Base-by-base conservation (phyloP, 306 rosid genomes). In the Castanospermum australe region DNA sequence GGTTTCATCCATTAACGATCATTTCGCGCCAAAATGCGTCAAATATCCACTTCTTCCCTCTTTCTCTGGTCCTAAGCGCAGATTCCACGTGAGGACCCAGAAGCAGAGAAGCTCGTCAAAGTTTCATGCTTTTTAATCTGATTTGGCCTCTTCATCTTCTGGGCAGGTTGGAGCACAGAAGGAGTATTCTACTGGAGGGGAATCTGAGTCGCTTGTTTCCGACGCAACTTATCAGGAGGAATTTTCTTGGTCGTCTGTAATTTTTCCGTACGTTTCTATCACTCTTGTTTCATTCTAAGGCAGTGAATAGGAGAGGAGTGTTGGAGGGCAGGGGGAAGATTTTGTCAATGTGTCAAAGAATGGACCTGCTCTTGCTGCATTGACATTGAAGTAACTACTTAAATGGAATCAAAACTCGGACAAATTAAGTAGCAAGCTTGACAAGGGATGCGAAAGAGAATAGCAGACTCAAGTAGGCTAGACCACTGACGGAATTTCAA, bases 181-280 rank as follows among this genome's bases (percentile, higher is more conserved):
- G 61, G 92, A 71, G 55, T 82, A 83, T 70, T 78, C 91, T 79
- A 76, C 91, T 3, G 96, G 89, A 70, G 91, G 81, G 52, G 79
- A 80, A 67, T 68, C 87, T 0, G 83, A 86, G 71, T 79, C 92
- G 81, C 67, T 73, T 87, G 87, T 68, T 54, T 74, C 94, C 68
- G 95, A 87, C 30, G 83, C 90, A 57, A 64, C 84, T 12, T 14
- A 45, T 38, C 81, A 65, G 33, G 99, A 95, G 71, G 74, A 91
- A 5, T 92, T 86, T 73, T 85, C 96, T 55, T 92, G 92, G 99
- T 25, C 73, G 73, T 92, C 97, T 74, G 94, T 88, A 6, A 85
- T 95, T 76, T 44, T 92, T 52, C 99, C 99, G 99, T 95, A 86
- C 33, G 97, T 87, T 78, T 84, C 64, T 76, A 10, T 17, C 47